Conservation (phyloP, 257 asterid genomes). For the Salvia miltiorrhiza region DNA sequence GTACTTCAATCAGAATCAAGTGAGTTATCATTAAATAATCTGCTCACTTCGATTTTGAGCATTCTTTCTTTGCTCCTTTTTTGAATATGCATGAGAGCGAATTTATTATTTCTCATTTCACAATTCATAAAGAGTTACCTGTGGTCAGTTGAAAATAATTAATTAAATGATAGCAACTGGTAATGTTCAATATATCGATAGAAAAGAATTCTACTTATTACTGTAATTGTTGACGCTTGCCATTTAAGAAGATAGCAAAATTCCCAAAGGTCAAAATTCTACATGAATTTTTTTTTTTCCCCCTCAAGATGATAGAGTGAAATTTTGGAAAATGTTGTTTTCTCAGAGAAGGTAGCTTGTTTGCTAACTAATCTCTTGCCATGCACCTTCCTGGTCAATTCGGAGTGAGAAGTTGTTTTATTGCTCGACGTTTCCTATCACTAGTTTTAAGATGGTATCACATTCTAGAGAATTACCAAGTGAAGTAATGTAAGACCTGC, state of each 20-base stretch:
- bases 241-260: neutral
- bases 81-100: neutral
- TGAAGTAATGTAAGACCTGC: neutral
- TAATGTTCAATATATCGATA: neutral
- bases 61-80: neutral
- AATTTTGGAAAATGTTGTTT: no score
- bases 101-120: neutral
- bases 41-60: constrained; percentile 1
- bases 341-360: no score
- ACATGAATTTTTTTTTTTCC: no score
- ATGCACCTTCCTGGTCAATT: neutral
- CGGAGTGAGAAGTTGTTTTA: neutral
- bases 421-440: neutral
- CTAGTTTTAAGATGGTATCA: neutral
- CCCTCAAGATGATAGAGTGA: no score
- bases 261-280: neutral
- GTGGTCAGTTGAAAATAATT: neutral
- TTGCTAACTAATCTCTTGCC: no score
- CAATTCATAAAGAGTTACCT: neutral
- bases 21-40: constrained; percentile 41
- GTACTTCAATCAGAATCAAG: constrained; percentile 75
- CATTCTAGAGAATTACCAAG: neutral
- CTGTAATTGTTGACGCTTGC: neutral
- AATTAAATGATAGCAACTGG: neutral
- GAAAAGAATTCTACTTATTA: neutral